phyloP scores from a whole-genome alignment of 2,329 filamentous ascomycete species.

The Penicillium sp. region DNA sequence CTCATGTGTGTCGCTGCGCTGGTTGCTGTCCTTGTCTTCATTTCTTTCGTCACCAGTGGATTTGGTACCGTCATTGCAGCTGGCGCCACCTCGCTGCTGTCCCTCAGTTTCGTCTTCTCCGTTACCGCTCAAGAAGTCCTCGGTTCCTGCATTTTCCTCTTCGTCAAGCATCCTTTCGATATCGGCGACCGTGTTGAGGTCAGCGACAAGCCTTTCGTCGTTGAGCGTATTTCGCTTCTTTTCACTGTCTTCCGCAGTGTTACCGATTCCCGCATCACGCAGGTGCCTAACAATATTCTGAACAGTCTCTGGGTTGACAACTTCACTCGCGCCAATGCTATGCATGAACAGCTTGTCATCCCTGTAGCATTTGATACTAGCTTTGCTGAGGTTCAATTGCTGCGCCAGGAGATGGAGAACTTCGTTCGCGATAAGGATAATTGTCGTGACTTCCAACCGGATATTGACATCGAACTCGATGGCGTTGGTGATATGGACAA shows the following conservation, averaged over 20 bases:
- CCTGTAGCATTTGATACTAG: conserved; percentile 81
- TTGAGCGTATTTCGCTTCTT: conserved; percentile 90
- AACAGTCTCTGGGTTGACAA: conserved; percentile 97
- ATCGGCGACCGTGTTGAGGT: conserved; percentile 93
- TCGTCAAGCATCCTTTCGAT: conserved; percentile 97
- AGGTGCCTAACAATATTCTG: conserved; percentile 87
- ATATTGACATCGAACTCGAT: conserved; percentile 73
- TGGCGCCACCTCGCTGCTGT: conserved; percentile 86
- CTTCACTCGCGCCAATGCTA: conserved; percentile 81
- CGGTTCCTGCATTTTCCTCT: conserved; percentile 97
- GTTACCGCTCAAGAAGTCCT: conserved; percentile 90
- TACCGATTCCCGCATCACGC: conserved; percentile 71
- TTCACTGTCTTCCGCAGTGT: conserved; percentile 89
- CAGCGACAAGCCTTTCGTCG: conserved; percentile 63
- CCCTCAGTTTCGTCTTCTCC: conserved; percentile 94
- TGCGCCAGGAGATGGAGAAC: conserved; percentile 77
- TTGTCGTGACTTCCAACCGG: conserved; percentile 82
- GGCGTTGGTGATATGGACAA: conserved; percentile 85
- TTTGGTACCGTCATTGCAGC: conserved; percentile 84
- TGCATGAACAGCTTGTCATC: conserved; percentile 80
- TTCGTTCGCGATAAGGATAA: conserved; percentile 86
- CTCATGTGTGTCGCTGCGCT: conserved; percentile 77
- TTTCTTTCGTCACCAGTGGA: conserved; percentile 83
- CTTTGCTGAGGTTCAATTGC: conserved; percentile 83
- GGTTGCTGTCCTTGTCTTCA: conserved; percentile 78